phyloP scores from a whole-genome alignment of 371 early-diverging fungal genomes.

The Conidiobolus incongruus region DNA sequence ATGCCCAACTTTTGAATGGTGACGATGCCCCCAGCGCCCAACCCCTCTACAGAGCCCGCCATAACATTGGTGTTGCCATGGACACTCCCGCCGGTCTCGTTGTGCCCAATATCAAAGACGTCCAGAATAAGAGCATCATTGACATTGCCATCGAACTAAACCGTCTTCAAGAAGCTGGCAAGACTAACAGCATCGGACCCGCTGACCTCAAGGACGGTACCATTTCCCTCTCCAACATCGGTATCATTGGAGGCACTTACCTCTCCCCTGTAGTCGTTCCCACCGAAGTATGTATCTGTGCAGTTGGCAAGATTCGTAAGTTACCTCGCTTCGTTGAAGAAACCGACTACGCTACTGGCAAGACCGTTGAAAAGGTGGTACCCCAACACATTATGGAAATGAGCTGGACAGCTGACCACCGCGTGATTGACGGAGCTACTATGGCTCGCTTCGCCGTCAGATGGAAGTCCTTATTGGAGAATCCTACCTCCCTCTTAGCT shows the following conservation, averaged over 20 bases:
- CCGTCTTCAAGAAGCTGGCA: constrained; percentile 46
- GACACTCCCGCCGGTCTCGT: constrained; percentile 84
- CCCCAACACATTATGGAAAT: constrained; percentile 48
- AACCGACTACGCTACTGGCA: constrained; percentile 18
- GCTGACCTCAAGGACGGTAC: constrained; percentile 68
- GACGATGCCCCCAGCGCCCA: constrained; percentile 21
- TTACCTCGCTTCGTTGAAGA: constrained; percentile 59
- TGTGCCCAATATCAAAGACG: constrained; percentile 87
- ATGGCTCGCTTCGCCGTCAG: constrained; percentile 71
- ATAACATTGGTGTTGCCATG: constrained; percentile 93
- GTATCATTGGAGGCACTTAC: constrained; percentile 79
- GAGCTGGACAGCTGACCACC: constrained; percentile 90
- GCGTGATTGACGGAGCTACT: constrained; percentile 94
- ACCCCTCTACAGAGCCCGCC: constrained; percentile 44
- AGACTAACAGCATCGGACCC: constrained; percentile 28
- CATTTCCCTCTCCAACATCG: constrained; percentile 85
- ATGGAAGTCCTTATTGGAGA: constrained; percentile 74
- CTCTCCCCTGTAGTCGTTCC: constrained; percentile 81
- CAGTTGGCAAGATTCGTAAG: constrained; percentile 61
- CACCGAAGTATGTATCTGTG: constrained; percentile 76
- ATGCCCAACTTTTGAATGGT: constrained; percentile 35
- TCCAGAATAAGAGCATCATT: constrained; percentile 67
- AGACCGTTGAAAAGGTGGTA: constrained; percentile 28
- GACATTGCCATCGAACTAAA: constrained; percentile 76
- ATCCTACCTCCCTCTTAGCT: constrained; percentile 35